Evolutionary conservation across 805 yeast genomes (phyloP).

Genomic region (Wickerhamiella azymoides): DNA sequence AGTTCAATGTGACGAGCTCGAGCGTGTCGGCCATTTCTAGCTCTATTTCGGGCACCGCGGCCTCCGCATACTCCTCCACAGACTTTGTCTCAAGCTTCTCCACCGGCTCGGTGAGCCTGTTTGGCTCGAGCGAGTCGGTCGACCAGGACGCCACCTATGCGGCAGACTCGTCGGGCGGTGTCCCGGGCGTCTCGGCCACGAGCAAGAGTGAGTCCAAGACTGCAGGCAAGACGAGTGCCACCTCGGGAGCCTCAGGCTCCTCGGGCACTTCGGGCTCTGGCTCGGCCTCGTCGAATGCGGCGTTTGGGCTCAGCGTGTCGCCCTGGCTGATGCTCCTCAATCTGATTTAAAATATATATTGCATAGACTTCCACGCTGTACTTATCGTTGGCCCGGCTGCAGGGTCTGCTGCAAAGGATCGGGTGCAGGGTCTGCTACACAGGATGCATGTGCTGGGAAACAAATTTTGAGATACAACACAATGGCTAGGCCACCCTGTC

Average conservation of each 20-base stretch:
- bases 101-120: slow-evolving; percentile 4
- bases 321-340: too few species aligned
- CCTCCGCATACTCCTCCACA: slow-evolving; percentile 16
- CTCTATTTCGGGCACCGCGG: slow-evolving; percentile 21
- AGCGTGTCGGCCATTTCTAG: slow-evolving; percentile 20
- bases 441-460: too few species aligned
- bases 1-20: slow-evolving; percentile 17
- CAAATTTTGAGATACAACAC: too few species aligned
- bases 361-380: too few species aligned
- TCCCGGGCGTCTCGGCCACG: too few species aligned
- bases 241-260: neutral
- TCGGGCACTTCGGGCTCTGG: neutral
- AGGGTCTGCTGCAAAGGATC: too few species aligned
- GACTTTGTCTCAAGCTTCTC: neutral
- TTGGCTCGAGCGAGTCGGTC: neutral
- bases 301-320: neutral
- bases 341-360: too few species aligned
- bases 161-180: neutral
- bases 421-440: too few species aligned
- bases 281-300: too few species aligned
- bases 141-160: neutral
- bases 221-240: neutral
- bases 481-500: too few species aligned
- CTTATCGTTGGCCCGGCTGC: too few species aligned
- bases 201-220: too few species aligned